Conservation (phyloP, 78 protist species). For the Dictyostelium firmibasis region DNA sequence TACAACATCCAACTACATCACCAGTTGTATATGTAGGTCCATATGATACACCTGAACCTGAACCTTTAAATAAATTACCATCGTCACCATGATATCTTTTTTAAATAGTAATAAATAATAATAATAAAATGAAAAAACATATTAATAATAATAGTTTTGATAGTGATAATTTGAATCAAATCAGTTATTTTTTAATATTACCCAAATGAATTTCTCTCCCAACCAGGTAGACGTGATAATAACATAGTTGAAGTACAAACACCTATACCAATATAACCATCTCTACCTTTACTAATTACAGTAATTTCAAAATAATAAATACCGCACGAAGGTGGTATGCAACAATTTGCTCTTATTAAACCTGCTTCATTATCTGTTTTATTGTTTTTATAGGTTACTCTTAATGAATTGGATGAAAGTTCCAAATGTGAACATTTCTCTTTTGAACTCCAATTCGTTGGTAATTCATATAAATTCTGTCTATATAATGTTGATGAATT, state of each 20-base stretch:
- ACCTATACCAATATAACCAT: slow-evolving; percentile 90
- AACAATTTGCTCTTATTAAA: slow-evolving; percentile 63
- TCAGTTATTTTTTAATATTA: background rate
- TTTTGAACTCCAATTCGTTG: slow-evolving; percentile 71
- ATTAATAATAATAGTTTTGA: background rate
- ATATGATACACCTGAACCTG: slow-evolving; percentile 70
- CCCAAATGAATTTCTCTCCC: slow-evolving; percentile 87
- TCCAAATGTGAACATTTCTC: slow-evolving; percentile 45
- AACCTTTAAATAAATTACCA: slow-evolving; percentile 80
- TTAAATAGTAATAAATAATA: too few species aligned
- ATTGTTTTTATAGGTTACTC: slow-evolving; percentile 46
- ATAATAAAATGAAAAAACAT: background rate
- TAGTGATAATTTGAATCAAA: too few species aligned
- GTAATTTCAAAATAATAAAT: slow-evolving; percentile 87
- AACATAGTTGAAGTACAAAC: slow-evolving; percentile 36
- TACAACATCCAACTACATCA: slow-evolving; percentile 84
- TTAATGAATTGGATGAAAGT: background rate
- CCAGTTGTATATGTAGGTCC: slow-evolving; percentile 86
- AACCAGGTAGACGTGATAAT: slow-evolving; percentile 83
- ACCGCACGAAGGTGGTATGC: slow-evolving; percentile 82
- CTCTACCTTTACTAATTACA: slow-evolving; percentile 77
- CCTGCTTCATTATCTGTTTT: slow-evolving; percentile 82
- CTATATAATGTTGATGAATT: slow-evolving; percentile 10
- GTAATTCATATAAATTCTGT: slow-evolving; percentile 33
- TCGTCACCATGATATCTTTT: slow-evolving; percentile 91